Evolutionary conservation across 2,329 filamentous ascomycete genomes (phyloP), one percentile per base, ranked within the genome.

Genomic region (Cytospora paraplurivora): DNA sequence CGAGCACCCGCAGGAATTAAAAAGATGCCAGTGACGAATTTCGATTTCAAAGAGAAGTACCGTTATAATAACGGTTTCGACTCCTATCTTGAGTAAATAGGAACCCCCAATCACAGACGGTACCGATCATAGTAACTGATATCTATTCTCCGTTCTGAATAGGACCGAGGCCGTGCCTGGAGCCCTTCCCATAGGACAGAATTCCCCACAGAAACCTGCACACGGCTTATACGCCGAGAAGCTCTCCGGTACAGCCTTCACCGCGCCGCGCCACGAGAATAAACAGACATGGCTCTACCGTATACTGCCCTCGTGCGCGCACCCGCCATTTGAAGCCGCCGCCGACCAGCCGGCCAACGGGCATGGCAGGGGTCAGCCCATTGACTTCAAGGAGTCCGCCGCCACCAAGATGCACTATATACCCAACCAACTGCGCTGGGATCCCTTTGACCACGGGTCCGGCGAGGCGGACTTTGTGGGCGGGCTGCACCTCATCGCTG

Each of bases 141-240:
- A 15, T 21, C 35, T 5, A 38, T 32, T 19, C 17, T 49, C 19
- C 21, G 12, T n/a, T 21, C 41, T 2, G 44, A 7, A 59, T 70
- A 93, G 90, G 73, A 86, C 89, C 51, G 91, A 95, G 80, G 91
- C 91, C 52, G 79, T 94, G 62, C 81, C 87, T 17, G 89, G 88
- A 19, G 88, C 92, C 6, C 81, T 94, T 6, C 91, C 92, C 10
- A 73, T 92, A 64, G 91, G 84, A 56, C 84, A 88, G 50, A 96
- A 96, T 79, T 92, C 90, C 3, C 92, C 92, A 0, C 92, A 96
- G 74, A 92, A 92, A 72, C 88, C 88, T 0, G 83, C 90, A 0
- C 86, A 87, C 68, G 92, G 91, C 0, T 85, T 96, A 34, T 95
- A 95, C 76, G 87, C 91, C 34, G 92, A 96, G 77, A 90, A 90